Evolutionary conservation across 1,284 basidiomycete species (phyloP).

Genomic region (Peniophora sp.): DNA sequence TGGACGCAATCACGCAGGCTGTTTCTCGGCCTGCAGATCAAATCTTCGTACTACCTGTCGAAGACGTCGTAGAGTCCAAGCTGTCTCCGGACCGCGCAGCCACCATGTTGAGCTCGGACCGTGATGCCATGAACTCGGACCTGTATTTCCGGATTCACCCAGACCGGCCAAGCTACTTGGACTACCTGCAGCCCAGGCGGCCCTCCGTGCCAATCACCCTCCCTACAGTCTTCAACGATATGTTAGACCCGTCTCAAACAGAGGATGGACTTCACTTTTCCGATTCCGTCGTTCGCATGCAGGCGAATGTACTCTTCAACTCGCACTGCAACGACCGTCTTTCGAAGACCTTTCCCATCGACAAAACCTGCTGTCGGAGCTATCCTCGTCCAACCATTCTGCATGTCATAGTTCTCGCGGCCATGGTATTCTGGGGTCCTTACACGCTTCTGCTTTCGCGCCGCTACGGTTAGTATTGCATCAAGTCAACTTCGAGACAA

Average conservation of each 20-base stretch:
- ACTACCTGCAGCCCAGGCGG: conserved; percentile 20
- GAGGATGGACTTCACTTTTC: conserved; percentile 81
- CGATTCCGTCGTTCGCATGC: conserved; percentile 52
- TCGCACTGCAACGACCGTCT: conserved; percentile 72
- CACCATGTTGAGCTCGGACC: conserved; percentile 67
- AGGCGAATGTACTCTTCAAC: conserved; percentile 78
- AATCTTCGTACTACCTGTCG: conserved; percentile 73
- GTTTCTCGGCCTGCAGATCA: conserved; percentile 49
- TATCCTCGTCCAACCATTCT: conserved; percentile 63
- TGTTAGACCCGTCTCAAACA: conserved; percentile 68
- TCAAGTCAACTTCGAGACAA: not conserved
- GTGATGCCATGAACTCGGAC: conserved; percentile 86
- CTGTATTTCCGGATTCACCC: conserved; percentile 60
- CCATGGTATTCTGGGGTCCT: conserved; percentile 52
- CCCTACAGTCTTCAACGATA: conserved; percentile 71
- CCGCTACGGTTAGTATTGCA: conserved; percentile 23
- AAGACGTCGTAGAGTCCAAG: conserved; percentile 51
- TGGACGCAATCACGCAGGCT: conserved; percentile 38
- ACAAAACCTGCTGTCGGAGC: conserved; percentile 77
- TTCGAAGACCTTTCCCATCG: conserved; percentile 61
- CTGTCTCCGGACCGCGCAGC: conserved; percentile 54
- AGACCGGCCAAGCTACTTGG: conserved; percentile 15
- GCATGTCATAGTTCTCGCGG: conserved; percentile 51
- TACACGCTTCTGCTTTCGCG: conserved; percentile 29
- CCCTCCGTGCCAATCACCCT: conserved; percentile 40